phyloP scores from a whole-genome alignment of 805 yeast species.

The Sugiyamaella chiloensis region DNA sequence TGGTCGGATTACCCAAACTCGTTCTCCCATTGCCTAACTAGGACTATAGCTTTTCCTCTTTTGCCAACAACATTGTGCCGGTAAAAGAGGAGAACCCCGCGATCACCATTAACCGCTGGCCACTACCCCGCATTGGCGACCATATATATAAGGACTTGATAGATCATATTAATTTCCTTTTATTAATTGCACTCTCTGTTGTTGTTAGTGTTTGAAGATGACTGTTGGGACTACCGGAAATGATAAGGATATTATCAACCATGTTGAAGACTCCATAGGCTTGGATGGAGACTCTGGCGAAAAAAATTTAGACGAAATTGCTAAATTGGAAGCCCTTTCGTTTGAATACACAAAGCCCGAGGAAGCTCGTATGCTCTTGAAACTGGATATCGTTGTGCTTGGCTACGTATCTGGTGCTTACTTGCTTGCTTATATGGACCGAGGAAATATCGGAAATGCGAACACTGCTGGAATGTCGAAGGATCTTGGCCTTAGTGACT shows the following conservation, averaged over 20 bases:
- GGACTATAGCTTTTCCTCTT: no score
- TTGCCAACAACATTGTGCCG: no score
- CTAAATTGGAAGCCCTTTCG: conserved; percentile 4
- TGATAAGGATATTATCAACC: conserved; percentile 1
- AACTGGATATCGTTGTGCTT: conserved; percentile 7
- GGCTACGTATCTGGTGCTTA: conserved; percentile 28
- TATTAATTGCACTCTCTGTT: no score
- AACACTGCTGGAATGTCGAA: conserved; percentile 47
- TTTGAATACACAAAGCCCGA: conserved; percentile 10
- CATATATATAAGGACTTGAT: not conserved
- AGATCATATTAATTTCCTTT: no score
- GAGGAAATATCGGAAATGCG: conserved; percentile 54
- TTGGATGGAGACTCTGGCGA: not conserved
- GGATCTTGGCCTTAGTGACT: conserved; percentile 40
- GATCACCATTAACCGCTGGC: no score
- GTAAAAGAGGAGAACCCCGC: no score
- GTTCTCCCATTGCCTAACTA: no score
- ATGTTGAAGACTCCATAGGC: conserved; percentile 3
- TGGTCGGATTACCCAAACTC: no score
- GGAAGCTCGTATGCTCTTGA: conserved; percentile 1
- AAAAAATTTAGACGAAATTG: not conserved
- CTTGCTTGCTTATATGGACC: conserved; percentile 47
- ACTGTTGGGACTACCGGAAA: no score
- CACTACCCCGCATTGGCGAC: not conserved
- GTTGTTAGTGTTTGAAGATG: no score